Percentiles rank a stretch among this genome's conserved stretches.
phyloP scores from a whole-genome alignment of 139 green algal species.

The Coelastrella sp. region DNA sequence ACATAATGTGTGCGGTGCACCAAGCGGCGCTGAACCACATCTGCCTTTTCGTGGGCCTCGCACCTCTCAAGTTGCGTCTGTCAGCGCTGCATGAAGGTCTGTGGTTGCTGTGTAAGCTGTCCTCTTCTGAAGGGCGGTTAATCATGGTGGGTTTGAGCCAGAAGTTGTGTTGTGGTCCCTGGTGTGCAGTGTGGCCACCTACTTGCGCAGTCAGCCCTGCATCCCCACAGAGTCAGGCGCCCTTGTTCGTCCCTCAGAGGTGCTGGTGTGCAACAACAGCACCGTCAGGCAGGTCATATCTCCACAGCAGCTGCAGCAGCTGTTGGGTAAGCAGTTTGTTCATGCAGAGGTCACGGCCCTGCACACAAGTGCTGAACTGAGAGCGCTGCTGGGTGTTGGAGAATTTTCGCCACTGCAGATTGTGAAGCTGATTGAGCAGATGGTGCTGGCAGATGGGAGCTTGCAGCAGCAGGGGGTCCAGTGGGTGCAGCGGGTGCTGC shows the following conservation, averaged over 20 bases:
- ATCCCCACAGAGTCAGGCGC: slow-evolving; percentile 56
- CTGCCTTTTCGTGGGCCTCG: too few species aligned
- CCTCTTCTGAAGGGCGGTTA: neutral
- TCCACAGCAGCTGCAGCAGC: slow-evolving; percentile 7
- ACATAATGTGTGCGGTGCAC: too few species aligned
- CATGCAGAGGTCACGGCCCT: slow-evolving; percentile 39
- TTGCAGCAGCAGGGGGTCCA: slow-evolving; percentile 24
- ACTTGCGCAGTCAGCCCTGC: slow-evolving; percentile 52
- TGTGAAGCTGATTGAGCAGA: slow-evolving; percentile 52
- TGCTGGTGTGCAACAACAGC: slow-evolving; percentile 44
- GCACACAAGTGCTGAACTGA: slow-evolving; percentile 47
- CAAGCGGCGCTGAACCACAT: too few species aligned
- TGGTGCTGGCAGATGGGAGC: neutral
- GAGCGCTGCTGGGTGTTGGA: slow-evolving; percentile 51
- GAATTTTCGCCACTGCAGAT: slow-evolving; percentile 49
- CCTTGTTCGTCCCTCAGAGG: slow-evolving; percentile 52
- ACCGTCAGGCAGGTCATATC: slow-evolving; percentile 13
- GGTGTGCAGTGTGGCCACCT: slow-evolving; percentile 19
- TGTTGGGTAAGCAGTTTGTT: slow-evolving; percentile 42
- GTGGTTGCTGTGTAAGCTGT: neutral
- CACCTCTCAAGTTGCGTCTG: neutral
- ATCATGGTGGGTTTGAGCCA: neutral
- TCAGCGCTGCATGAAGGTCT: neutral
- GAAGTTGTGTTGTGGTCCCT: neutral
- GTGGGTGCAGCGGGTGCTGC: slow-evolving; percentile 36